Base-by-base conservation (phyloP, 2,329 filamentous ascomycete species). In the Cercospora beticola region DNA sequence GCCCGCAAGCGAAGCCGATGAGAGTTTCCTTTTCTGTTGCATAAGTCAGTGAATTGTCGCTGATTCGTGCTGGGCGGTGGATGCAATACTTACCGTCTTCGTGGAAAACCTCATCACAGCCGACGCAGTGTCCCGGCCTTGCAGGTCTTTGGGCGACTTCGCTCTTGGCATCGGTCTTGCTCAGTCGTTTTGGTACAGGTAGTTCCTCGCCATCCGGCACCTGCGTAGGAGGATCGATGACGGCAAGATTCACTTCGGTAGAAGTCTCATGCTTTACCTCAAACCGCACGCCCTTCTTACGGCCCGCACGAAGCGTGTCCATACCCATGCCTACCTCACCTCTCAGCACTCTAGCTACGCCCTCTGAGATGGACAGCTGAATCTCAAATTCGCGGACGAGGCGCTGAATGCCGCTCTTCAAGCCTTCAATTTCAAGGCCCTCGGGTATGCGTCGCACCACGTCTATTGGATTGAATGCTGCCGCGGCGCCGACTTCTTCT, bases 331-430 rank as follows among this genome's bases (percentile, higher is more conserved):
- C 90, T 0, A 99, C 94, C 80, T 99, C 95, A 67, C 94, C 93
- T 62, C 91, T 86, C 52, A 98, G 83, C 0, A 98, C 94, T 65
- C 88, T 88, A 0, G 95, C 94, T 3, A 96, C 95, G 0, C 95
- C 95, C 54, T 91, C 90, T 72, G 91, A 94, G 77, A 99, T 97
- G 74, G 91, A 95, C 77, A 92, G 89, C 81, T 98, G 95, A 56
- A 99, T 92, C 77, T 98, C 95, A 77, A 97, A 94, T 80, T 99
- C 95, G 74, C 94, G 90, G 78, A 99, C 91, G 83, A 99, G 93
- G 67, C 94, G 91, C 56, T 91, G 90, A 3, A 99, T 86, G 0
- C 94, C 95, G 71, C 97, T 92, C 68, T 93, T 86, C 6, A 99
- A 84, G 0, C 95, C 95, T 74, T 95, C 90, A 12, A 99, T 96